Evolutionary conservation across 805 yeast genomes (phyloP), one percentile per base, ranked within the genome.

Genomic region (Candida vartiovaarae): DNA sequence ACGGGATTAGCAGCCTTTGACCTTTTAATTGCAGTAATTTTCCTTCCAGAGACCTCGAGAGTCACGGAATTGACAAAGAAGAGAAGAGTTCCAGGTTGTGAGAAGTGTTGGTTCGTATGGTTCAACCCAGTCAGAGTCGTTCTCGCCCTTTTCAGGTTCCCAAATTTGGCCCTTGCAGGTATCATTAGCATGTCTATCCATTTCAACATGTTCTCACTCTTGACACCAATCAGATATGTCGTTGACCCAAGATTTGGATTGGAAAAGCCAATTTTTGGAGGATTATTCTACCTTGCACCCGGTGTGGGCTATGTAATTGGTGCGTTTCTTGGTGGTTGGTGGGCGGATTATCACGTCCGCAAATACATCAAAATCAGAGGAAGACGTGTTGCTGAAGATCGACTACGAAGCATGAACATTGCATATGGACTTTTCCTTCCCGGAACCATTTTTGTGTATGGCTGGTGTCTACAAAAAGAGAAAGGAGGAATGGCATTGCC

Each of bases 401-500:
- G 82, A 44, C 51, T 76, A 5, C 55, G 73, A 35, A 63, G 75
- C 7, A 60, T 68, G 36, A 33, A 64, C 1, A 45, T 68, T 7
- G 65, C 74, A 0, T 55, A 64, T 29, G 47, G 49, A 10, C n/a
- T 75, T 3, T 51, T 73, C 0, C 63, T 71, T 40, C 82, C 82
- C 0, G 64, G 52, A 0, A 48, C 71, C 8, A 65, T 70, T 38
- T 51, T 78, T 8, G 63, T 75, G 2, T 78, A 76, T 54, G 84
- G 49, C 3, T 49, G 52, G 52, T 39, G 45, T n/a, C 24, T 49
- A 7, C 44, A 49, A 11, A 40, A 68, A 44, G 61, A 67, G 40
- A 67, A 66, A 42, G 82, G 82, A 20, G 82, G 82, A 2, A 69
- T 71, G 66, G 75, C 78, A 0, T 59, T 78, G 3, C 81, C 82